These are phyloP conservation scores for Venturia asperata DNA, from an alignment of 2,329 filamentous ascomycete genomes.

Conservation along the genomic window DNA sequence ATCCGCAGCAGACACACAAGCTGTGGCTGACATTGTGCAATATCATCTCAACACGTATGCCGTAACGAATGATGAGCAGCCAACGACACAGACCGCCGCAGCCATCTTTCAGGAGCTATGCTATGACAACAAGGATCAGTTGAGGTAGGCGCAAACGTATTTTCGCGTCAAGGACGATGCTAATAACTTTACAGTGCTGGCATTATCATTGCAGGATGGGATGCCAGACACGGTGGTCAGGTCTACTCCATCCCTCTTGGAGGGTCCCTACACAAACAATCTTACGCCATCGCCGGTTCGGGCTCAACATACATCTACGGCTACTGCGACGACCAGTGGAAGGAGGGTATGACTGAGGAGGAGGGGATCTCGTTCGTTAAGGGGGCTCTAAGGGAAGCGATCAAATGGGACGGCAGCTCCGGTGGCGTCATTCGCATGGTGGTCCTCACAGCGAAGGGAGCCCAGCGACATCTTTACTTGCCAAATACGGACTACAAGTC, in stretches of 20 bases:
- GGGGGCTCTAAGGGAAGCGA: slow-evolving; percentile 81
- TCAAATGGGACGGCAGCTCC: slow-evolving; percentile 99
- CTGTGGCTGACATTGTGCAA: slow-evolving; percentile 94
- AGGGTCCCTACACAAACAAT: slow-evolving; percentile 93
- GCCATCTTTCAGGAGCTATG: slow-evolving; percentile 97
- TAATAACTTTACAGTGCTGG: slow-evolving; percentile 59
- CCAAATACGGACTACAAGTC: slow-evolving; percentile 84
- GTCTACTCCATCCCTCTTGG: slow-evolving; percentile 96
- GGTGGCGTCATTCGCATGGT: slow-evolving; percentile 98
- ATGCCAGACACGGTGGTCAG: slow-evolving; percentile 88
- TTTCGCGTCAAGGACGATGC: slow-evolving; percentile 6
- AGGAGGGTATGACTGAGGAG: slow-evolving; percentile 84
- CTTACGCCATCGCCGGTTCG: slow-evolving; percentile 91
- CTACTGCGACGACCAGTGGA: slow-evolving; percentile 95
- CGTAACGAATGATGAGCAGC: slow-evolving; percentile 79
- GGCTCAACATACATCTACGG: slow-evolving; percentile 99
- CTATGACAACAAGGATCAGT: slow-evolving; percentile 91
- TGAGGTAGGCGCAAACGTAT: slow-evolving; percentile 58
- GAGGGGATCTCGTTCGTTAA: slow-evolving; percentile 93
- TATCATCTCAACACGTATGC: slow-evolving; percentile 93
- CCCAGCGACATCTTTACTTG: slow-evolving; percentile 88
- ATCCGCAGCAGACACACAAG: slow-evolving; percentile 95
- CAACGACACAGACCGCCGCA: slow-evolving; percentile 90
- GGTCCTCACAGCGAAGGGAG: slow-evolving; percentile 82
- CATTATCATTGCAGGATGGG: slow-evolving; percentile 97